Evolutionary conservation across 2,329 filamentous ascomycete species (phyloP).

Genomic region (Emydomyces testavorans): DNA sequence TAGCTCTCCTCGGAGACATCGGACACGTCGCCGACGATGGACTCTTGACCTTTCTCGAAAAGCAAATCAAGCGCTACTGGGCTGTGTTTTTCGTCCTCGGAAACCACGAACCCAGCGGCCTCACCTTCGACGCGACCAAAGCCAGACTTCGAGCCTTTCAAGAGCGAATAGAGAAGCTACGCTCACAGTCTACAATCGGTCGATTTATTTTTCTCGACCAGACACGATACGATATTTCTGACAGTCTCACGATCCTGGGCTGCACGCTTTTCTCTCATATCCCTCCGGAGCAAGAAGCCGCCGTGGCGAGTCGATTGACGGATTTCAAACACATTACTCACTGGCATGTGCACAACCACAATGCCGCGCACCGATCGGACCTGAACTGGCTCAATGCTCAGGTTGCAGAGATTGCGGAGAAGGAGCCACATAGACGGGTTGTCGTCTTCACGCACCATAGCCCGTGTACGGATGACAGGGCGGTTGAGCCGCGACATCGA

Average conservation of each 20-base stretch:
- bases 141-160: constrained; percentile 17
- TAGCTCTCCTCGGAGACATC: constrained; percentile 49
- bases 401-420: constrained; percentile 16
- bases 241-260: constrained; percentile 29
- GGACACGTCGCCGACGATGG: constrained; percentile 38
- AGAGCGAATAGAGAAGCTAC: constrained; percentile 12
- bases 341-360: constrained; percentile 21
- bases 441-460: constrained; percentile 26
- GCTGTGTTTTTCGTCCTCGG: constrained; percentile 44
- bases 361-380: constrained; percentile 20
- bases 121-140: constrained; percentile 21
- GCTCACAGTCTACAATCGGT: constrained; percentile 12
- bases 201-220: constrained; percentile 30
- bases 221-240: constrained; percentile 25
- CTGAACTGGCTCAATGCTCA: constrained; percentile 26
- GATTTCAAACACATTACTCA: constrained; percentile 38
- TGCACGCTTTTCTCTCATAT: constrained; percentile 42
- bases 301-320: constrained; percentile 25
- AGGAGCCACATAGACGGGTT: constrained; percentile 22
- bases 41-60: constrained; percentile 38
- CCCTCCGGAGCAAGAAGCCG: constrained; percentile 23
- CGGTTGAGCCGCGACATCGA: constrained; percentile 20
- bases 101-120: constrained; percentile 46
- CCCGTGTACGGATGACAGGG: constrained; percentile 17
- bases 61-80: constrained; percentile 40